Percentiles rank a stretch among this genome's conserved stretches.
phyloP scores from a whole-genome alignment of 2,329 filamentous ascomycete species.

The Rugonectria rugulosa region DNA sequence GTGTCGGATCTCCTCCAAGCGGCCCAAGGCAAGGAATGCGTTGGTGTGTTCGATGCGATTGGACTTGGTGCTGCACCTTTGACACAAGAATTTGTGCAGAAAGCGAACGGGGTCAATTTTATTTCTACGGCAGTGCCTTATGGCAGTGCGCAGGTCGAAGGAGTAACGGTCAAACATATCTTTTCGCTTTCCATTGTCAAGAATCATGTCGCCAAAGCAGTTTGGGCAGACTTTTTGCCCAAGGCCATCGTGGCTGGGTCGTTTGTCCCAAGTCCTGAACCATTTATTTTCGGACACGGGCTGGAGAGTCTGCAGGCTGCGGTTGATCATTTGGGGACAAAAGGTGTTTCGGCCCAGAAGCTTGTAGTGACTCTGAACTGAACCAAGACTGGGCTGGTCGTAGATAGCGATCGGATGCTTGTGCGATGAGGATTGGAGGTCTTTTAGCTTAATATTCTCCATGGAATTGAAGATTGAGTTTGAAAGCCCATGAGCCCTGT shows the following conservation, averaged over 20 bases:
- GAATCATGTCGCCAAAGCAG: neutral
- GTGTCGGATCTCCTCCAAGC: neutral
- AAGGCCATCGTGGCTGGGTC: neutral
- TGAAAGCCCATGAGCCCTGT: too few species aligned
- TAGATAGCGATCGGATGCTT: too few species aligned
- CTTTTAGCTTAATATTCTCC: too few species aligned
- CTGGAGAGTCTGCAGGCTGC: constrained; percentile 6
- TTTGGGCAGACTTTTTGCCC: neutral
- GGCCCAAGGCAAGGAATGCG: neutral
- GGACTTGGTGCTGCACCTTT: neutral
- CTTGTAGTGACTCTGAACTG: neutral
- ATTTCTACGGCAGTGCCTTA: neutral
- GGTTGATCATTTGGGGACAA: neutral
- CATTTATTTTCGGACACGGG: neutral
- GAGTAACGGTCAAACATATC: neutral
- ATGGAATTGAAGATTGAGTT: too few species aligned
- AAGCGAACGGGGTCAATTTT: neutral
- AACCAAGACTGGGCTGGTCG: too few species aligned
- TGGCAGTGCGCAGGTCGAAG: neutral
- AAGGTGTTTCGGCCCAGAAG: neutral
- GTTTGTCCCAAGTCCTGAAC: neutral
- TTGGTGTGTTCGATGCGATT: neutral
- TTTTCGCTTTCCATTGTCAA: neutral
- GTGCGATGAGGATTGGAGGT: too few species aligned
- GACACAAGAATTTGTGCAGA: neutral